phyloP scores from a whole-genome alignment of 768 basidiomycete species.

The Rhodocollybia butyracea region DNA sequence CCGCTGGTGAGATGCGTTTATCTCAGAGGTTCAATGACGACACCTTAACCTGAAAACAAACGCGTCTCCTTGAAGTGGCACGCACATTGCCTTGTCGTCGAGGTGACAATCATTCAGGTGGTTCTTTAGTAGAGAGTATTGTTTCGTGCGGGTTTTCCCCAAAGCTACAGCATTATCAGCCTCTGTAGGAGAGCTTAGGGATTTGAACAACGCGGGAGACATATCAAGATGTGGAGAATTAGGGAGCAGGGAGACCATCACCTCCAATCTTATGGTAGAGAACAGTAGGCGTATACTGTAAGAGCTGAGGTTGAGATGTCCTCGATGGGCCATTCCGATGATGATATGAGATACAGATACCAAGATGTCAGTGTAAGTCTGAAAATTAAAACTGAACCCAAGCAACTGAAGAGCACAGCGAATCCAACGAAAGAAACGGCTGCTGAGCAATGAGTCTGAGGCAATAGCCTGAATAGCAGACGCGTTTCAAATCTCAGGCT shows the following conservation, averaged over 20 bases:
- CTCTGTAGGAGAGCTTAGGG: slow-evolving; percentile 40
- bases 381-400: slow-evolving; percentile 32
- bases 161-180: slow-evolving; percentile 85
- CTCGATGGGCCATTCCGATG: slow-evolving; percentile 85
- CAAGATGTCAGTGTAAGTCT: not conserved
- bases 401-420: slow-evolving; percentile 67
- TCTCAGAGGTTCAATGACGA: slow-evolving; percentile 86
- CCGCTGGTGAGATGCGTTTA: slow-evolving; percentile 90
- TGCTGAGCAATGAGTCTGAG: not conserved
- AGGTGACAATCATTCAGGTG: slow-evolving; percentile 51
- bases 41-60: slow-evolving; percentile 89
- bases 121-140: slow-evolving; percentile 73
- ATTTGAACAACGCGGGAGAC: slow-evolving; percentile 11
- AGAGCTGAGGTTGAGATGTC: slow-evolving; percentile 67
- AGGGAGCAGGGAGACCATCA: slow-evolving; percentile 77
- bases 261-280: slow-evolving; percentile 90
- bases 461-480: slow-evolving; percentile 18
- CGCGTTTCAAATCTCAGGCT: slow-evolving; percentile 79
- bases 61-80: slow-evolving; percentile 90
- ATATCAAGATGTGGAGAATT: slow-evolving; percentile 76
- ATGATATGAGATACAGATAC: slow-evolving; percentile 66
- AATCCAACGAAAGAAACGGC: slow-evolving; percentile 49
- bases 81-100: slow-evolving; percentile 78
- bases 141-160: slow-evolving; percentile 89
- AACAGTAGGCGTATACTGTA: slow-evolving; percentile 61